These are phyloP conservation scores for Termitomyces sp. DNA, from an alignment of 768 basidiomycete species.

Conservation along the genomic window DNA sequence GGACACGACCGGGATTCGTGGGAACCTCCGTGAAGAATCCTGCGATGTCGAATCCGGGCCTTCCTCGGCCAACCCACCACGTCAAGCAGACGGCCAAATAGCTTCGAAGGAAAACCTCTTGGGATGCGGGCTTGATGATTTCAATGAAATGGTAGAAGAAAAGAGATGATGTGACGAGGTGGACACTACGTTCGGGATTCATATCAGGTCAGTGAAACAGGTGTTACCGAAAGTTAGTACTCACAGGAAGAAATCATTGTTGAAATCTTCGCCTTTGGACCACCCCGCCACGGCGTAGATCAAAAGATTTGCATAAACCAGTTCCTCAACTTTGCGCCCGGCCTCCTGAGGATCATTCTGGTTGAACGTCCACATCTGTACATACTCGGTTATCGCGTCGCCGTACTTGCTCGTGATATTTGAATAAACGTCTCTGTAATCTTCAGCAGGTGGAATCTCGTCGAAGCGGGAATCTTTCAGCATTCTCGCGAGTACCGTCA, in stretches of 20 bases:
- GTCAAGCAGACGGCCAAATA: slow-evolving; percentile 50
- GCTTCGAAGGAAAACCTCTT: slow-evolving; percentile 46
- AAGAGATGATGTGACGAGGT: slow-evolving; percentile 58
- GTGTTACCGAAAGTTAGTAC: neutral
- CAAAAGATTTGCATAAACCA: slow-evolving; percentile 48
- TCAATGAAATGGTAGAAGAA: slow-evolving; percentile 50
- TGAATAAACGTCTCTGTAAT: slow-evolving; percentile 23
- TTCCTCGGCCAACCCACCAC: slow-evolving; percentile 55
- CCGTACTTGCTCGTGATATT: slow-evolving; percentile 30
- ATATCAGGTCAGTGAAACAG: neutral
- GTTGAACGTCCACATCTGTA: slow-evolving; percentile 38
- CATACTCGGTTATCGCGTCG: slow-evolving; percentile 34
- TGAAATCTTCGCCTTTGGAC: slow-evolving; percentile 33
- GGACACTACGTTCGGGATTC: slow-evolving; percentile 38
- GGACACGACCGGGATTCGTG: slow-evolving; percentile 8
- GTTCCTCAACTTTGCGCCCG: slow-evolving; percentile 55
- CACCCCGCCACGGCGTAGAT: slow-evolving; percentile 54
- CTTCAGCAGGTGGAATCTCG: slow-evolving; percentile 7
- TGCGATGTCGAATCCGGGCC: slow-evolving; percentile 40
- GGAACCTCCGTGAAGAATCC: slow-evolving; percentile 37
- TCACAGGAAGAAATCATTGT: slow-evolving; percentile 41
- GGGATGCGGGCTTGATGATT: slow-evolving; percentile 32
- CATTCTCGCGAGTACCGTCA: slow-evolving; percentile 51
- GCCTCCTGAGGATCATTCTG: slow-evolving; percentile 28
- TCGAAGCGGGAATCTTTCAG: slow-evolving; percentile 39